A percentile compares a stretch with the other conserved stretches of the same genome.
Evolutionary conservation across 169 alveolate species (phyloP).

Genomic region (Eimeria maxima): DNA sequence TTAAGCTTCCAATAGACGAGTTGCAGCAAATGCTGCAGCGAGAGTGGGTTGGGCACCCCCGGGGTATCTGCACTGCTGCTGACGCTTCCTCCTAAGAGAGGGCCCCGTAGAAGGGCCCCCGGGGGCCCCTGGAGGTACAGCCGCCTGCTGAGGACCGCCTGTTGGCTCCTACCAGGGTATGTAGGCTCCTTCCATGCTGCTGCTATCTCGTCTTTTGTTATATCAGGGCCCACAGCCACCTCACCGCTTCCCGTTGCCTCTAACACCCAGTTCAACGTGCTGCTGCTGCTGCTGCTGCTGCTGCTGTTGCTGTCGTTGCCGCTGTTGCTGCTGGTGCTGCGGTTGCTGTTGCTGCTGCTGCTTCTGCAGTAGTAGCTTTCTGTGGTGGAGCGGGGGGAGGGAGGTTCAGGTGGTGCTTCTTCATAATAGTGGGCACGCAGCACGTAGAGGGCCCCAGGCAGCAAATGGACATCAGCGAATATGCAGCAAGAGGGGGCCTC

Average conservation of each 20-base stretch:
- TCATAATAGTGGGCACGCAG: not conserved
- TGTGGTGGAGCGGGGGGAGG: not conserved
- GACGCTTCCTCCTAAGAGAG: no score
- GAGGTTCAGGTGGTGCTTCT: not conserved
- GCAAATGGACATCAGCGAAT: not conserved
- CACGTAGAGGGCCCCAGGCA: not conserved
- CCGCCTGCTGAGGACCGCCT: not conserved
- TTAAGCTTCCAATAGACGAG: not conserved
- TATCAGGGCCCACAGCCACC: slow-evolving; percentile 23
- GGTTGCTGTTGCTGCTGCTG: slow-evolving; percentile 6
- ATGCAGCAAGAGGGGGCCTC: slow-evolving; percentile 13
- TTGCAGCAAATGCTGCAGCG: slow-evolving; percentile 13
- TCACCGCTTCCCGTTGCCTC: slow-evolving; percentile 4
- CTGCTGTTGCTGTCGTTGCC: not conserved
- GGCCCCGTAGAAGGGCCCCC: not conserved
- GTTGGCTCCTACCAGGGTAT: not conserved
- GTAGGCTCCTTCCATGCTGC: not conserved
- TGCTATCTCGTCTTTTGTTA: not conserved
- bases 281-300: slow-evolving; percentile 27
- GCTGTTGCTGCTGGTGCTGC: slow-evolving; percentile 25
- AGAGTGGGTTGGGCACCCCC: not conserved
- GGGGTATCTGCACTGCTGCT: not conserved
- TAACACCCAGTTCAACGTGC: slow-evolving; percentile 26
- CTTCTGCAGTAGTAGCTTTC: not conserved
- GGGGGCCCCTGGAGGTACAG: slow-evolving; percentile 3